Conservation (phyloP, 2,329 filamentous ascomycete genomes). For the Colletotrichum karsti region DNA sequence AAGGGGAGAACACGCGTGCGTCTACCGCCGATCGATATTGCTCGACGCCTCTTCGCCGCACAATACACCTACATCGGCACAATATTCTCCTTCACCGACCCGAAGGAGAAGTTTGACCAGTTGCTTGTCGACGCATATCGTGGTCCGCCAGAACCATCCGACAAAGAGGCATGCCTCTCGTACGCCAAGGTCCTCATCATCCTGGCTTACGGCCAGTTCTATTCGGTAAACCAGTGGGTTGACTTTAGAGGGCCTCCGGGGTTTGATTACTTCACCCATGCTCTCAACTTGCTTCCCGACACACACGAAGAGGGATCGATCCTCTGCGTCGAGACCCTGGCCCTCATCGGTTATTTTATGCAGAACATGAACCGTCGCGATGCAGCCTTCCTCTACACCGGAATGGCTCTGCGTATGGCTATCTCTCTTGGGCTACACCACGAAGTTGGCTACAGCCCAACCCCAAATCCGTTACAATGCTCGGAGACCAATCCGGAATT, state of each 20-base stretch:
- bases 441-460: conserved; percentile 45
- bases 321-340: conserved; percentile 62
- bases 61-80: conserved; percentile 66
- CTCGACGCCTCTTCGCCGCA: conserved; percentile 56
- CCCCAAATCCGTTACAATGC: neutral
- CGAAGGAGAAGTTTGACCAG: conserved; percentile 51
- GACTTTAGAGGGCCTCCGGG: conserved; percentile 61
- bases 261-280: conserved; percentile 62
- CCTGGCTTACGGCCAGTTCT: conserved; percentile 63
- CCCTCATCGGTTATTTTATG: conserved; percentile 64
- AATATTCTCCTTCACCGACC: conserved; percentile 62
- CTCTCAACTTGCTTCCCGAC: conserved; percentile 60
- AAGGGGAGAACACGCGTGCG: conserved; percentile 37
- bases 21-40: conserved; percentile 59
- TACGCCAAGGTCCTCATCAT: conserved; percentile 62
- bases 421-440: conserved; percentile 65
- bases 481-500: neutral
- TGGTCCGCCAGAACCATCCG: conserved; percentile 47
- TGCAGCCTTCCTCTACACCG: conserved; percentile 63
- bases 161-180: conserved; percentile 55
- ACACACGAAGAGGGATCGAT: conserved; percentile 64
- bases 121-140: conserved; percentile 53
- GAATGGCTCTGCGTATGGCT: conserved; percentile 64
- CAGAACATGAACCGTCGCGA: conserved; percentile 64
- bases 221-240: conserved; percentile 65